Percentiles rank a stretch among this genome's conserved stretches.
Evolutionary conservation across 495 filamentous ascomycete genomes (phyloP).

Genomic region (Aspergillus sclerotiicarbonarius): DNA sequence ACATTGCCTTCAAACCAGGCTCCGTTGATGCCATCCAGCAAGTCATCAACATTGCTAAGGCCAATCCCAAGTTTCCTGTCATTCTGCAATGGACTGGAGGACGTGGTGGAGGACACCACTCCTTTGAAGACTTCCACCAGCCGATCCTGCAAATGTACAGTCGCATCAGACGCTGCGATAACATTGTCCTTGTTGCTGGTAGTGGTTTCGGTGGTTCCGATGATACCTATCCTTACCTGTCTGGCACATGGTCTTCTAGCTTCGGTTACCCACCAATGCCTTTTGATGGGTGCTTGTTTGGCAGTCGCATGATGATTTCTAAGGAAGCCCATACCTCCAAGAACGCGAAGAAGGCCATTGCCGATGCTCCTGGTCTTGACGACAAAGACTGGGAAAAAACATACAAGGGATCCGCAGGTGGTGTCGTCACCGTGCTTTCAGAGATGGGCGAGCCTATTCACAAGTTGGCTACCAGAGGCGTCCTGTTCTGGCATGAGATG

Average conservation of each 20-base stretch:
- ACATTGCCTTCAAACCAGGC: conserved; percentile 93
- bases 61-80: conserved; percentile 84
- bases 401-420: conserved; percentile 87
- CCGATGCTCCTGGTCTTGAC: conserved; percentile 82
- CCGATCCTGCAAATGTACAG: conserved; percentile 91
- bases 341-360: conserved; percentile 92
- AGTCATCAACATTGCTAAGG: conserved; percentile 89
- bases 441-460: conserved; percentile 99
- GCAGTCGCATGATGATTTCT: conserved; percentile 90
- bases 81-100: conserved; percentile 95
- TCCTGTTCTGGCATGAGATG: conserved; percentile 96
- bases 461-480: conserved; percentile 93
- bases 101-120: conserved; percentile 91
- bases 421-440: conserved; percentile 93
- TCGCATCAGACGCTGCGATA: conserved; percentile 74
- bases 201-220: conserved; percentile 90
- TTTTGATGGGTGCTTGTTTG: conserved; percentile 86
- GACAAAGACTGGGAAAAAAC: conserved; percentile 95
- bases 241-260: conserved; percentile 77
- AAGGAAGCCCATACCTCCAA: conserved; percentile 93
- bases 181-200: conserved; percentile 85
- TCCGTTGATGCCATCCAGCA: conserved; percentile 85
- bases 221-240: conserved; percentile 91
- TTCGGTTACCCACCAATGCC: conserved; percentile 94
- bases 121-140: conserved; percentile 92